Base-by-base conservation (phyloP, 2,329 filamentous ascomycete genomes). In the Zalaria obscura region DNA sequence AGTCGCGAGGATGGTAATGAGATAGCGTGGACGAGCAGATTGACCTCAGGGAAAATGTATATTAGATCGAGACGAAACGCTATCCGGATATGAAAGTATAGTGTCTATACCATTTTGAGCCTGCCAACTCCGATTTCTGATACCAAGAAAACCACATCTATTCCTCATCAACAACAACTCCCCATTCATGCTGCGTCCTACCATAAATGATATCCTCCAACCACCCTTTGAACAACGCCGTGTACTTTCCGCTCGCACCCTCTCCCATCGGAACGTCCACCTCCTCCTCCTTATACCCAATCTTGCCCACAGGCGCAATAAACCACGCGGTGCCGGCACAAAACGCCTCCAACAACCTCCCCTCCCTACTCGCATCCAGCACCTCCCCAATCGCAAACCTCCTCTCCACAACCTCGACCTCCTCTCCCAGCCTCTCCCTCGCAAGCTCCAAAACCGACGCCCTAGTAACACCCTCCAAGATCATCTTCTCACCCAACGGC, bases 381-480 rank as follows among this genome's bases (percentile, higher is more conserved):
- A 42, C 42, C 7, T 34, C 44, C n/a, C n/a, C 28, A 26, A 49
- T 48, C 3, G 46, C 47, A 28, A 47, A 39, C 33, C 47, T 38
- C 25, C 48, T 44, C 37, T 51, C 49, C 8, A 47, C 45, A 4
- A 51, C 45, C 25, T 52, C 48, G 9, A 51, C 38, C 5, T 48
- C 36, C 3, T 58, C 52, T 36, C 52, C 45, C 7, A 93, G 63
- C 5, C 80, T 69, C 58, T 78, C 69, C 25, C 74, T 69, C 1
- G 76, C 79, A 18, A 93, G 68, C 50, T 89, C 78, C 31, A 94
- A 60, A 18, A 88, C 76, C 52, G 82, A 88, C 41, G 83, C 72
- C 40, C 88, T 72, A n/a, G 87, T 95, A 7, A 95, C 80, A 48
- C 88, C 88, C 47, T 89, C 83, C 3, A 95, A 70, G 51, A 95